These are phyloP conservation scores for Penicillium robsamsonii DNA, from an alignment of 495 filamentous ascomycete genomes.

Conservation along the genomic window DNA sequence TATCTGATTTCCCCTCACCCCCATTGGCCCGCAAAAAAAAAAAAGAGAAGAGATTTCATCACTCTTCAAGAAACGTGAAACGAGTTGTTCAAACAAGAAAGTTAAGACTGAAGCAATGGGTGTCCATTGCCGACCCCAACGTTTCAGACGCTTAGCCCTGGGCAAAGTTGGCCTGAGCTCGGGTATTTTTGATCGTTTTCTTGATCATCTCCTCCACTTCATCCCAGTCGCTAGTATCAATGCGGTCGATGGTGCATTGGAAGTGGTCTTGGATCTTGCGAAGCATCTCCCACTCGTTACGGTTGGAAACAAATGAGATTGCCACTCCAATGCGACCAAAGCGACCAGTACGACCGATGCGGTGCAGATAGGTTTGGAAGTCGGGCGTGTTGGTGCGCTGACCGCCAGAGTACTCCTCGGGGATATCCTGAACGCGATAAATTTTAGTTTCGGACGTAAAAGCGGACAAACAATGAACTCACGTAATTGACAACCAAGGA, in stretches of 20 bases:
- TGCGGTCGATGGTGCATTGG: conserved; percentile 52
- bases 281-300: conserved; percentile 70
- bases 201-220: conserved; percentile 77
- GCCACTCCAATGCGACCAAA: conserved; percentile 97
- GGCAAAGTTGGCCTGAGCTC: conserved; percentile 60
- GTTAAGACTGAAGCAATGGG: neutral
- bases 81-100: neutral
- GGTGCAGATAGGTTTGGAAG: conserved; percentile 93
- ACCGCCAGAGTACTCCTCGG: conserved; percentile 35
- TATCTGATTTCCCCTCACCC: conserved; percentile 30
- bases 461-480: neutral
- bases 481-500: conserved; percentile 97
- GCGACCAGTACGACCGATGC: conserved; percentile 94
- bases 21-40: conserved; percentile 21
- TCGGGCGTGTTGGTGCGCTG: conserved; percentile 56
- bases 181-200: conserved; percentile 75
- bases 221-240: conserved; percentile 79
- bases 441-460: conserved; percentile 7
- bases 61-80: conserved; percentile 30
- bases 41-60: conserved; percentile 25
- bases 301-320: conserved; percentile 85
- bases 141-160: conserved; percentile 6
- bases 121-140: conserved; percentile 2
- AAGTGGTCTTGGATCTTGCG: conserved; percentile 74
- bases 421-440: conserved; percentile 50